Evolutionary conservation across 768 basidiomycete species (phyloP).

Genomic region (Roridomyces roridus): DNA sequence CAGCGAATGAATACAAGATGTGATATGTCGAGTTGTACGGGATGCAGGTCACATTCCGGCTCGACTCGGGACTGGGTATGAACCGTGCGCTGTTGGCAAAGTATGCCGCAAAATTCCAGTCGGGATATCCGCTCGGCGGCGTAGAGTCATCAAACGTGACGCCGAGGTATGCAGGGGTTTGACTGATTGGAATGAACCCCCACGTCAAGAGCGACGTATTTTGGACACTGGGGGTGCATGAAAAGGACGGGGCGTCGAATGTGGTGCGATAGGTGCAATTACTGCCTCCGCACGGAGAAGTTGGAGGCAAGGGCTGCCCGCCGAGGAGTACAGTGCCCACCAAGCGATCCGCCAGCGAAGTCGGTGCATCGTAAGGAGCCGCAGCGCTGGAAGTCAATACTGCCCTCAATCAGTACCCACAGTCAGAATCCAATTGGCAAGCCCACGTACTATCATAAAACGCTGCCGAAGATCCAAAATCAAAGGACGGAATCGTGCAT

Average conservation of each 20-base stretch:
- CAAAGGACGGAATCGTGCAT: slow-evolving; percentile 3
- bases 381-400: not conserved
- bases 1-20: slow-evolving; percentile 6
- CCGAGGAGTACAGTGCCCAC: slow-evolving; percentile 6
- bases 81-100: not conserved
- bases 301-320: not conserved
- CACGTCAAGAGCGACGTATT: not conserved
- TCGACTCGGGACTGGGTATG: not conserved
- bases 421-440: not conserved
- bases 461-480: not conserved
- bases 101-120: slow-evolving; percentile 2
- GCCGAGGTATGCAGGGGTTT: not conserved
- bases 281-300: not conserved
- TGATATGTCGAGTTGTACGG: slow-evolving; percentile 15
- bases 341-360: not conserved
- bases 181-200: no score
- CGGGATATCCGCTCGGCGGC: not conserved
- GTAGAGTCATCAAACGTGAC: not conserved
- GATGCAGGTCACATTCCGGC: slow-evolving; percentile 5
- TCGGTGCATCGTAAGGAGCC: not conserved
- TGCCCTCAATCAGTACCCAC: not conserved
- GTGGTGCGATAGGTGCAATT: slow-evolving; percentile 8
- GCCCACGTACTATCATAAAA: slow-evolving; percentile 8
- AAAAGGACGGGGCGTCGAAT: slow-evolving; percentile 5
- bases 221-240: not conserved